phyloP scores from a whole-genome alignment of 2,329 filamentous ascomycete species.

The Colletotrichum viniferum region DNA sequence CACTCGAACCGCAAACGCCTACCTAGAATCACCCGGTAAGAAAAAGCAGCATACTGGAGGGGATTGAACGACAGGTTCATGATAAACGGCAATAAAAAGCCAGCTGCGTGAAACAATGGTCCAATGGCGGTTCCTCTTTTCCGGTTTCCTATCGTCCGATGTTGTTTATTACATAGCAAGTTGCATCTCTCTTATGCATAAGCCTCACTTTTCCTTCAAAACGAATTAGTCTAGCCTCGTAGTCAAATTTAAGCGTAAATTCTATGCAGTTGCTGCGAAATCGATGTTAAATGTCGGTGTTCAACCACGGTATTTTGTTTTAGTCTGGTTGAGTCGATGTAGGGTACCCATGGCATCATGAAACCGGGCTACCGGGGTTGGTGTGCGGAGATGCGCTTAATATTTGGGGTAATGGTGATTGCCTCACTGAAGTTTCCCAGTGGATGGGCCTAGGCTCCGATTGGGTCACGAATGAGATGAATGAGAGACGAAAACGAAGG shows the following conservation, averaged over 20 bases:
- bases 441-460: neutral
- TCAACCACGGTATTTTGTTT: neutral
- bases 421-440: neutral
- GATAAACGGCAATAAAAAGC: neutral
- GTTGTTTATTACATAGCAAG: neutral
- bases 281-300: neutral
- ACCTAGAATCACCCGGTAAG: neutral
- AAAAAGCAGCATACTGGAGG: neutral
- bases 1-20: neutral
- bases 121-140: neutral
- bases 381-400: neutral
- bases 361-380: neutral
- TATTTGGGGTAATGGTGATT: neutral
- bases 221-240: neutral
- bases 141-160: neutral
- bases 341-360: neutral
- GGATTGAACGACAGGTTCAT: neutral
- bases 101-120: neutral
- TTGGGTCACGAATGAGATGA: neutral
- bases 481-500: neutral
- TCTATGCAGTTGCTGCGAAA: neutral
- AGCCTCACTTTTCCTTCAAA: neutral
- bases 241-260: neutral
- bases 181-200: neutral
- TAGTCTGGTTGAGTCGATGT: neutral